A percentile compares a stretch with the other conserved stretches of the same genome.
Evolutionary conservation across 768 basidiomycete genomes (phyloP).

Genomic region (Termitomyces sp.): DNA sequence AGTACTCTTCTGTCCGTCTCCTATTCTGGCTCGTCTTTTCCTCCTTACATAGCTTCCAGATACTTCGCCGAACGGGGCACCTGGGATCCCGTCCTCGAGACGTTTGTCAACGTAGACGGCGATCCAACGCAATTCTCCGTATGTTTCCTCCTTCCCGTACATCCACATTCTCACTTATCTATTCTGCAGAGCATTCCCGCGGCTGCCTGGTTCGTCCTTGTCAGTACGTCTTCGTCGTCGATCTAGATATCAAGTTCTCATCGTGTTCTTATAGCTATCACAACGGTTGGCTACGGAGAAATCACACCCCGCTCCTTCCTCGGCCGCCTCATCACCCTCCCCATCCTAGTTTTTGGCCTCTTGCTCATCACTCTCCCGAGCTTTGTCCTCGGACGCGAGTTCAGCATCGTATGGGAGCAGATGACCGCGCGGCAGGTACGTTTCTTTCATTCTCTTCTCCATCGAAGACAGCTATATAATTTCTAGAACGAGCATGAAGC

Average conservation of each 20-base stretch:
- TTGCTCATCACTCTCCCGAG: conserved; percentile 86
- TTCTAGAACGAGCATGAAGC: conserved; percentile 11
- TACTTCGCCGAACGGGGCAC: conserved; percentile 90
- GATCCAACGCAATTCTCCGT: conserved; percentile 77
- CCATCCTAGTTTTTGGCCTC: conserved; percentile 82
- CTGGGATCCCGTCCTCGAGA: conserved; percentile 78
- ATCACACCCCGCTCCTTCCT: conserved; percentile 84
- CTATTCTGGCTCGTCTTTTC: not conserved
- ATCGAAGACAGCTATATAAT: not conserved
- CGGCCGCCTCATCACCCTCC: conserved; percentile 82
- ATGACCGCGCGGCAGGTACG: conserved; percentile 55
- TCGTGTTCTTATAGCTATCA: not conserved
- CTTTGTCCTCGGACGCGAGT: conserved; percentile 90
- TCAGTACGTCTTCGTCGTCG: conserved; percentile 49
- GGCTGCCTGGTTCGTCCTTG: conserved; percentile 71
- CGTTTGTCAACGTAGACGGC: conserved; percentile 82
- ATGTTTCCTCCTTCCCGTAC: conserved; percentile 13
- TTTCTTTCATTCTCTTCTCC: not conserved
- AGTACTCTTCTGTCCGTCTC: conserved; percentile 70
- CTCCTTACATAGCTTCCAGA: conserved; percentile 24
- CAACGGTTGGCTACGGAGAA: conserved; percentile 74
- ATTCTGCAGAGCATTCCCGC: conserved; percentile 29
- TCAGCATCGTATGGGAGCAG: conserved; percentile 84
- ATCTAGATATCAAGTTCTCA: not conserved
- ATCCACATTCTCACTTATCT: not conserved